Percentiles rank a stretch among this genome's conserved stretches.
phyloP scores from a whole-genome alignment of 192 early-diverging fungal genomes.

The Paraglomus occultum region DNA sequence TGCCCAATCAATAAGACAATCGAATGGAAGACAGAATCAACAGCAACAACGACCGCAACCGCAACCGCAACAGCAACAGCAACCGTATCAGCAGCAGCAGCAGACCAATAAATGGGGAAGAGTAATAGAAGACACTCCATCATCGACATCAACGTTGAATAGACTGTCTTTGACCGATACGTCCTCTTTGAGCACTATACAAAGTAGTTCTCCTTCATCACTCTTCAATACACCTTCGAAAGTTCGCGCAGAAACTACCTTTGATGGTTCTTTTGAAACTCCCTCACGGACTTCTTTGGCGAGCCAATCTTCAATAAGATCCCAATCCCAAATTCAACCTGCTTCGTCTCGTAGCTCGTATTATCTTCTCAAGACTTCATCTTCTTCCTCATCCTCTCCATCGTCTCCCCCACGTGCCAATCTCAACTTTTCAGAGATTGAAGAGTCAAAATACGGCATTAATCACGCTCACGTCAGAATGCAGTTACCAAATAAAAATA shows the following conservation, averaged over 20 bases:
- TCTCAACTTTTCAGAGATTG: too few species aligned
- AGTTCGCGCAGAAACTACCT: neutral
- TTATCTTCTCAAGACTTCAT: too few species aligned
- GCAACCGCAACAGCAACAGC: constrained; percentile 17
- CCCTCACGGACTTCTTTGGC: neutral
- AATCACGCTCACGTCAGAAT: too few species aligned
- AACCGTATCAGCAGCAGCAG: constrained; percentile 21
- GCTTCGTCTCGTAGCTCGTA: too few species aligned
- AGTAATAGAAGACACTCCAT: constrained; percentile 32
- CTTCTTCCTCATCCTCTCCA: too few species aligned
- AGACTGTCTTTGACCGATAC: neutral
- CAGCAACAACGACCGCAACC: constrained; percentile 5
- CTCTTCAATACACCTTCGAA: neutral
- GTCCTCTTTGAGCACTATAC: neutral
- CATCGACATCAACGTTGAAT: constrained; percentile 1
- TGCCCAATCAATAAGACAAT: constrained; percentile 21
- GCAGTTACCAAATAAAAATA: too few species aligned
- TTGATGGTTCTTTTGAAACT: neutral
- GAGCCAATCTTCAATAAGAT: neutral
- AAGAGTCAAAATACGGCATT: too few species aligned
- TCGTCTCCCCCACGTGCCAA: too few species aligned
- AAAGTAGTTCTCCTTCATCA: neutral
- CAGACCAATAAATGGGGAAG: constrained; percentile 12
- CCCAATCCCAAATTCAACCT: too few species aligned
- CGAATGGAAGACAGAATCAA: constrained; percentile 18